Evolutionary conservation across 2,329 filamentous ascomycete species (phyloP).

Genomic region (Magnaporthiopsis poae): DNA sequence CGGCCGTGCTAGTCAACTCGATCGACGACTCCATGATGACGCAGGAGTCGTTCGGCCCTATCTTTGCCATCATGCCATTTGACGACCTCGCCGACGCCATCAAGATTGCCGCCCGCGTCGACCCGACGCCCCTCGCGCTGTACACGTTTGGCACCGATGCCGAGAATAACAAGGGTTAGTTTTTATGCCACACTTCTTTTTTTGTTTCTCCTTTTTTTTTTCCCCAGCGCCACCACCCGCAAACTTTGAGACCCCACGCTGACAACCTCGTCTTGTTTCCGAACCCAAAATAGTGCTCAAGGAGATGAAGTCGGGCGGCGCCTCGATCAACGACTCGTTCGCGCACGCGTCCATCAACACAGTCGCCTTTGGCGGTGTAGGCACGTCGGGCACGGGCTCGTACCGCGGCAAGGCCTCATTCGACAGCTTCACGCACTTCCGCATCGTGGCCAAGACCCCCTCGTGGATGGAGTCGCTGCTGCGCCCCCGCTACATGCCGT

Average conservation of each 20-base stretch:
- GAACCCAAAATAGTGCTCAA: conserved; percentile 40
- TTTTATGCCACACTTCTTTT: not conserved
- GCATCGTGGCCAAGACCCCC: conserved; percentile 51
- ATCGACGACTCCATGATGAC: conserved; percentile 66
- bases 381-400: conserved; percentile 63
- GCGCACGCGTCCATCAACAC: conserved; percentile 51
- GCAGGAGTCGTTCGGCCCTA: conserved; percentile 87
- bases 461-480: conserved; percentile 58
- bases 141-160: conserved; percentile 75
- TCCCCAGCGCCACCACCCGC: too few species aligned
- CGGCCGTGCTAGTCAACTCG: conserved; percentile 73
- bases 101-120: conserved; percentile 65
- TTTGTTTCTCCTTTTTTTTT: not conserved
- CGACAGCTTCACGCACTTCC: conserved; percentile 54
- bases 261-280: not conserved
- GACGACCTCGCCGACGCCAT: conserved; percentile 79
- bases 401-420: conserved; percentile 72
- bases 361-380: conserved; percentile 73
- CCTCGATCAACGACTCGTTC: conserved; percentile 47
- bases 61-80: conserved; percentile 73
- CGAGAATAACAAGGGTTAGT: conserved; percentile 62
- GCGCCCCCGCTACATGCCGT: conserved; percentile 59
- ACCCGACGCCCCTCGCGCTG: conserved; percentile 73
- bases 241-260: not conserved
- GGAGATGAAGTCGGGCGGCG: conserved; percentile 57